Base-by-base conservation (phyloP, 1,139 yeast genomes). In the Pichia sp. region DNA sequence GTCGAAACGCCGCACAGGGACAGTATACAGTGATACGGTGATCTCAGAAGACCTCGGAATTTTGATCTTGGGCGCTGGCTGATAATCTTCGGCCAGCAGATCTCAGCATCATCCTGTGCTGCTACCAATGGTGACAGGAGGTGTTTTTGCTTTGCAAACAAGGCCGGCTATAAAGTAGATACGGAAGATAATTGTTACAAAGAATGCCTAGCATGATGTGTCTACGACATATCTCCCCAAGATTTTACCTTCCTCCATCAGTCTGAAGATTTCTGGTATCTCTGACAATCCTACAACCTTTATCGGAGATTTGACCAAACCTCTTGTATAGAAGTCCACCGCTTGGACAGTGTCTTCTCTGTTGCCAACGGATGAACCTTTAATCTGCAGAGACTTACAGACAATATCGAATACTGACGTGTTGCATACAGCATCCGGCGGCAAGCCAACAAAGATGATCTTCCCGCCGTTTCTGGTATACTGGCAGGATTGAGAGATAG, bases 291-390 rank as follows among this genome's bases (percentile, higher is more conserved):
- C 88, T 57, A 83, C 86, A 66, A 85, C 68, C 75, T 83, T 81
- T 72, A 84, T 84, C 63, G 90, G 87, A 58, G 89, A 81, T 65
- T 79, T 76, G 64, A 85, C 81, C 65, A 83, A 74, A 56, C 91
- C 91, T 75, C 90, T 79, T 56, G 78, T 54, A 71, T 84, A 85
- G 78, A 85, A 85, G 64, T 85, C 90, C 63, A 85, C 71, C 55
- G 92, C 91, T 72, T 84, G 91, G 62, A 86, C 78, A 46, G 89
- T 78, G 70, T 85, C 91, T 60, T 87, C 87, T 76, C 92, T 81
- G 80, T 85, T 85, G 67, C 92, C 92, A 57, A 85, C 91, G 66
- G 85, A 85, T 49, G 91, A 85, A 67, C 91, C 92, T 67, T 74
- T 79, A 64, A 85, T 81, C 64, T 75, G 75, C 61, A 84, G 76